Evolutionary conservation across 2,329 filamentous ascomycete species (phyloP).

Genomic region (Botrytis tulipae): DNA sequence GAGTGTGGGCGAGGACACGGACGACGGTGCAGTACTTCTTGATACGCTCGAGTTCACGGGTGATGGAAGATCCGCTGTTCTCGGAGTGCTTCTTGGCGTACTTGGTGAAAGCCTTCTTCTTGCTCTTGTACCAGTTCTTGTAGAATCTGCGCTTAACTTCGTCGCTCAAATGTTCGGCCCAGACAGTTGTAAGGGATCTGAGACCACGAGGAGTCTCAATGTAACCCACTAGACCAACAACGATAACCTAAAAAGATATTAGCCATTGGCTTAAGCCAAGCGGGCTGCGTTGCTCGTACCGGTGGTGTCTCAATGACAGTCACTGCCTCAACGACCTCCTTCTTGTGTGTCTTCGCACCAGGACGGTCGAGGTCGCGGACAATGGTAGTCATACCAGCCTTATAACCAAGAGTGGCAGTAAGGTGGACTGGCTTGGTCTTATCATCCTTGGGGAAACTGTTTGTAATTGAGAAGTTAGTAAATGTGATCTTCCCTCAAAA

Average conservation of each 20-base stretch:
- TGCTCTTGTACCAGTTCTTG: constrained; percentile 99
- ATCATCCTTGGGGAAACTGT: constrained; percentile 98
- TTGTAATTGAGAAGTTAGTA: constrained; percentile 19
- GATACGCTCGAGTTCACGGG: constrained; percentile 98
- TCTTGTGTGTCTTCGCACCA: constrained; percentile 99
- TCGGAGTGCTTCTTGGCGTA: constrained; percentile 99
- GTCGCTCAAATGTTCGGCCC: constrained; percentile 98
- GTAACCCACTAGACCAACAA: constrained; percentile 99
- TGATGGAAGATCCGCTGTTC: constrained; percentile 83
- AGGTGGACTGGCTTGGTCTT: constrained; percentile 99
- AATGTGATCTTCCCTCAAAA: background rate
- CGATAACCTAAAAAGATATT: constrained; percentile 87
- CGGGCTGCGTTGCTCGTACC: constrained; percentile 85
- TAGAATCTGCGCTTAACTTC: constrained; percentile 99
- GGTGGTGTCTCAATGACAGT: constrained; percentile 90
- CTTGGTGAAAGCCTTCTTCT: constrained; percentile 99
- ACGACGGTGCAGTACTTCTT: constrained; percentile 99
- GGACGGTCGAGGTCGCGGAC: constrained; percentile 95
- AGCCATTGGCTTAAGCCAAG: constrained; percentile 72
- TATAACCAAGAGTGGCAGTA: constrained; percentile 98
- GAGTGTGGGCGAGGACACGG: constrained; percentile 98
- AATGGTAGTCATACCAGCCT: constrained; percentile 99
- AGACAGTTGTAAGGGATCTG: constrained; percentile 98
- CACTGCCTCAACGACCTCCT: constrained; percentile 89
- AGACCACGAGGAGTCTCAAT: constrained; percentile 99